A percentile compares a stretch with the other conserved stretches of the same genome.
Evolutionary conservation across 345 rosid genomes (phyloP).

Genomic region (sweet orange (Citrus sinensis)): DVS_A1.0 CM039167.1:4014501-4015000

Average conservation of each 20-base stretch:
- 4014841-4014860: not conserved
- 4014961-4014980: slow-evolving; percentile 30
- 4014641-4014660: slow-evolving; percentile 21
- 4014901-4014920: slow-evolving; percentile 20
- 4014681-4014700: slow-evolving; percentile 19
- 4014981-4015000: not conserved
- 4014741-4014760: slow-evolving; percentile 19
- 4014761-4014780: slow-evolving; percentile 6
- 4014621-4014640: slow-evolving; percentile 24
- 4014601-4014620: not conserved
- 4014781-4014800: not conserved
- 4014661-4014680: slow-evolving; percentile 19
- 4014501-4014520: not conserved
- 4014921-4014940: slow-evolving; percentile 26
- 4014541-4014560: not conserved
- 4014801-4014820: too few relatives aligned
- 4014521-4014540: not conserved
- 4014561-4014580: too few relatives aligned
- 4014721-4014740: slow-evolving; percentile 6
- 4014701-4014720: slow-evolving; percentile 5
- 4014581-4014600: too few relatives aligned
- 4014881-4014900: slow-evolving; percentile 27
- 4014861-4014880: slow-evolving; percentile 24
- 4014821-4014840: not conserved
- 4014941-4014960: slow-evolving; percentile 28